Conservation (phyloP, 768 basidiomycete species). For the Inosperma sp. region DNA sequence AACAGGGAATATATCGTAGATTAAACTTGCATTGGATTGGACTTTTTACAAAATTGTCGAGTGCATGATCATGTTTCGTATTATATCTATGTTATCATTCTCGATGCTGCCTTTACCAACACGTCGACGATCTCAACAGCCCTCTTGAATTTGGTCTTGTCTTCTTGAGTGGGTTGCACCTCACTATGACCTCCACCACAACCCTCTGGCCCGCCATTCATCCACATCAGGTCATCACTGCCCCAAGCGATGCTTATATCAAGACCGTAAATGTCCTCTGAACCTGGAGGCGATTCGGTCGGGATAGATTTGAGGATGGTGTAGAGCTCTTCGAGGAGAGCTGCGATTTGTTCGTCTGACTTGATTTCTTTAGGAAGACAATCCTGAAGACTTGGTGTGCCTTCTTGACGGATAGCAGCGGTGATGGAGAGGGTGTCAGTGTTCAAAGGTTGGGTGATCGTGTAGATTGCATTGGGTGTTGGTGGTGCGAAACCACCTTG, state of each 20-base stretch:
- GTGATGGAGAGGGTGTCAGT: slow-evolving; percentile 40
- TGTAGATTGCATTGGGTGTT: slow-evolving; percentile 51
- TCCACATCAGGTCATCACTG: slow-evolving; percentile 56
- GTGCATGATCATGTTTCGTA: too few relatives aligned
- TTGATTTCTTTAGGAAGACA: slow-evolving; percentile 40
- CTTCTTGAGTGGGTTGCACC: slow-evolving; percentile 49
- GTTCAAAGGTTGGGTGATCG: slow-evolving; percentile 39
- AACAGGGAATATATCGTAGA: too few relatives aligned
- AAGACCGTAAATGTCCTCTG: slow-evolving; percentile 68
- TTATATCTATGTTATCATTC: background rate
- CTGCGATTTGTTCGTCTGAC: slow-evolving; percentile 29
- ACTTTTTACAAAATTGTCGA: too few relatives aligned
- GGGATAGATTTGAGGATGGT: slow-evolving; percentile 56
- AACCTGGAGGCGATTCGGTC: slow-evolving; percentile 50
- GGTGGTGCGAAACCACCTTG: slow-evolving; percentile 72
- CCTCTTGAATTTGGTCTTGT: slow-evolving; percentile 63
- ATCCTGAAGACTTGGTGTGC: slow-evolving; percentile 40
- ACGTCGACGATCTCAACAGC: slow-evolving; percentile 64
- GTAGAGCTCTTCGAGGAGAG: slow-evolving; percentile 55
- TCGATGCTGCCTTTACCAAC: slow-evolving; percentile 31
- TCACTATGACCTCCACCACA: slow-evolving; percentile 46
- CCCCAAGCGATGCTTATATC: slow-evolving; percentile 62
- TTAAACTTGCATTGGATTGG: too few relatives aligned
- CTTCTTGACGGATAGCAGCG: slow-evolving; percentile 44
- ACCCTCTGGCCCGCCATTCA: slow-evolving; percentile 57